Evolutionary conservation across 345 rosid species (phyloP).

Genomic region (Luvunga scandens): DNA sequence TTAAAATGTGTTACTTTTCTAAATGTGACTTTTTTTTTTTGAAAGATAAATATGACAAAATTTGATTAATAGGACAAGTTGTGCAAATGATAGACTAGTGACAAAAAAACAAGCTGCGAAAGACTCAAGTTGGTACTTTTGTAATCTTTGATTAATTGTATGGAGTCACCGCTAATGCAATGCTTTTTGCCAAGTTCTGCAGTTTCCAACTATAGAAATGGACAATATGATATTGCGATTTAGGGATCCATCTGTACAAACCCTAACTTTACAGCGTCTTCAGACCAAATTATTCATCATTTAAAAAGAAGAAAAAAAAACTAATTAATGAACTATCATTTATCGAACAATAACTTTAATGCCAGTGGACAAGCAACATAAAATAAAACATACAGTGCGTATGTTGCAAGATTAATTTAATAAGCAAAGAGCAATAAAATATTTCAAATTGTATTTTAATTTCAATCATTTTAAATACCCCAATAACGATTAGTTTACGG

Average conservation of each 20-base stretch:
- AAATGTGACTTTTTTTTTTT: not conserved
- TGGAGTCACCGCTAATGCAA: constrained; percentile 1
- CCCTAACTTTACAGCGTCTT: too few relatives aligned
- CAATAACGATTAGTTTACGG: not conserved
- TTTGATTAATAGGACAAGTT: constrained; percentile 9
- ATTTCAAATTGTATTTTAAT: not conserved
- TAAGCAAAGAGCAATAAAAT: not conserved
- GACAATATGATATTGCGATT: not conserved
- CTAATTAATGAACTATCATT: not conserved
- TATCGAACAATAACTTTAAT: not conserved
- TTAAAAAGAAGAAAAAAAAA: too few relatives aligned
- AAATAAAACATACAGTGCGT: not conserved
- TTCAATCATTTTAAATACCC: not conserved
- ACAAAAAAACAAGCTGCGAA: too few relatives aligned
- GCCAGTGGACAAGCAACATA: not conserved
- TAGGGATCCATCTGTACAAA: too few relatives aligned
- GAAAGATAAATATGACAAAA: too few relatives aligned
- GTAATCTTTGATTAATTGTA: constrained; percentile 14
- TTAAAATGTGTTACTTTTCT: not conserved
- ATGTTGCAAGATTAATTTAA: too few relatives aligned
- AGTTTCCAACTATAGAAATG: not conserved
- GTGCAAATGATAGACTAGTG: constrained; percentile 6
- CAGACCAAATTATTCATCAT: too few relatives aligned
- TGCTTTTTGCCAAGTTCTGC: not conserved
- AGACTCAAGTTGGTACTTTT: not conserved